phyloP scores from a whole-genome alignment of 1,284 basidiomycete genomes.

The Fomes fomentarius region DNA sequence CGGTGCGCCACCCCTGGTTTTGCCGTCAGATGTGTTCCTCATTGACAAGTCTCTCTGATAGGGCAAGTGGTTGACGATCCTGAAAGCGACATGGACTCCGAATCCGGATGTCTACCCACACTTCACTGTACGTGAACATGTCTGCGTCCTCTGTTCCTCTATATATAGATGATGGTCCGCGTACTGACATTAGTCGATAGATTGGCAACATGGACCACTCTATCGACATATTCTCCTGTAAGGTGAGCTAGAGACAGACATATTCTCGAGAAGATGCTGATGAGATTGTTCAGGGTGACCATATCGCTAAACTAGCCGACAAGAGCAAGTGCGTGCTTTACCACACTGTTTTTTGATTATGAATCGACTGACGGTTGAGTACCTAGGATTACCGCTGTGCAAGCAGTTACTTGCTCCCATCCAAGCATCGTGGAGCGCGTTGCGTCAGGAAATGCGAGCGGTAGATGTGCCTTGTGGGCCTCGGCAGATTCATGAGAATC shows the following conservation, averaged over 20 bases:
- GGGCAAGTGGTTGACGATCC: constrained; percentile 79
- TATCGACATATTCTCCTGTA: constrained; percentile 70
- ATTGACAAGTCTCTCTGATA: constrained; percentile 35
- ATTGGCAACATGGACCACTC: constrained; percentile 79
- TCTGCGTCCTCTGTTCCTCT: no score
- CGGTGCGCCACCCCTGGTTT: constrained; percentile 44
- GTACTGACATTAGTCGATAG: constrained; percentile 36
- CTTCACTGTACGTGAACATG: constrained; percentile 72
- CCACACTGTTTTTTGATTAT: constrained; percentile 2
- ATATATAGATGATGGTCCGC: neutral
- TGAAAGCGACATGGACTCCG: constrained; percentile 74
- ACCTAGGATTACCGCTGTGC: constrained; percentile 71
- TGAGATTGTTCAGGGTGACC: constrained; percentile 54
- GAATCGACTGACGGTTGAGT: neutral
- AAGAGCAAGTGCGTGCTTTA: constrained; percentile 46
- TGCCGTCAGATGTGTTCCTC: neutral
- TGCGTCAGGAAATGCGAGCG: constrained; percentile 76
- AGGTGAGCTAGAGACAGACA: constrained; percentile 41
- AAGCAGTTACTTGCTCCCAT: constrained; percentile 87
- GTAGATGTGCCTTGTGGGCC: constrained; percentile 80
- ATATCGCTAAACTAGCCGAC: constrained; percentile 64
- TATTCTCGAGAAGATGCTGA: neutral
- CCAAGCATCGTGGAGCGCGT: constrained; percentile 72
- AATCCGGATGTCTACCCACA: constrained; percentile 80
- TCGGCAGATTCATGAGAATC: constrained; percentile 37